Conservation (phyloP, 805 yeast species). For the Grigorovia transvaalensis region DNA sequence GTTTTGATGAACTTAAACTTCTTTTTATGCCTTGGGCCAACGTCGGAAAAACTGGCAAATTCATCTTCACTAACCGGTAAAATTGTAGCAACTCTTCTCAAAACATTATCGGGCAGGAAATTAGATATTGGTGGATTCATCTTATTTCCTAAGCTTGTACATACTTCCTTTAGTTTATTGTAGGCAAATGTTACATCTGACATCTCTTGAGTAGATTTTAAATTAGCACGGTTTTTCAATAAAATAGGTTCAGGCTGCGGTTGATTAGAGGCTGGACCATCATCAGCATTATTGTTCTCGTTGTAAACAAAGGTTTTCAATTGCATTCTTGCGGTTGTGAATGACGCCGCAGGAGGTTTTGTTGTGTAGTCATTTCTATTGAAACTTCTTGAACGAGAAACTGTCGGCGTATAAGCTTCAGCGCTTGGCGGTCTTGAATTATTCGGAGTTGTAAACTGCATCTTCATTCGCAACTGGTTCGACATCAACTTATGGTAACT, state of each 20-base stretch:
- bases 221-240: conserved; percentile 6
- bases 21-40: conserved; percentile 12
- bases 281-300: neutral
- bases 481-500: conserved; percentile 39
- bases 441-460: conserved; percentile 36
- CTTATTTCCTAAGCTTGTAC: conserved; percentile 13
- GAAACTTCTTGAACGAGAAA: neutral
- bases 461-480: conserved; percentile 36
- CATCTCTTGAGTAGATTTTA: conserved; percentile 17
- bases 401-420: neutral
- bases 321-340: conserved; percentile 11
- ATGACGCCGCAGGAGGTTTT: neutral
- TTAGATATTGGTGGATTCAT: conserved; percentile 18
- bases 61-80: conserved; percentile 21
- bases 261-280: neutral
- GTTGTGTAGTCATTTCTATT: neutral
- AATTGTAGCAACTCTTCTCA: conserved; percentile 18
- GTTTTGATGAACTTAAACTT: conserved; percentile 18
- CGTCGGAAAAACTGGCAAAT: conserved; percentile 14
- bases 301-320: conserved; percentile 7
- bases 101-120: conserved; percentile 17
- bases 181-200: conserved; percentile 17
- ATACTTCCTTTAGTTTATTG: conserved; percentile 16
- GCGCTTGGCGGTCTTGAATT: conserved; percentile 12
- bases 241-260: conserved; percentile 10